phyloP scores from a whole-genome alignment of 2,329 filamentous ascomycete species.

The Cytospora mali region DNA sequence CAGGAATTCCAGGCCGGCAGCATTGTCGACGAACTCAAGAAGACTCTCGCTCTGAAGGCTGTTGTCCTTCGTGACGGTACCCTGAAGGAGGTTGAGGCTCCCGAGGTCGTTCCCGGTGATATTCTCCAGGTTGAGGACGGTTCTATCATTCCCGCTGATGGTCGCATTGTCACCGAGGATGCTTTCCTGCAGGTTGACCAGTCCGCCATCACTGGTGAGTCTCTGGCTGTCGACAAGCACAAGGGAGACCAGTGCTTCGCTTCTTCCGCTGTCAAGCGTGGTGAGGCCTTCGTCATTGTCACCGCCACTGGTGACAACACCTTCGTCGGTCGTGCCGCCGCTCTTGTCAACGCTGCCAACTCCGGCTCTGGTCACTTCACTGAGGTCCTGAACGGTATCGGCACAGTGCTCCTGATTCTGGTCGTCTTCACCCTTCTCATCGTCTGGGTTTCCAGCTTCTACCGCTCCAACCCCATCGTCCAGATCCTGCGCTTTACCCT shows the following conservation, averaged over 20 bases:
- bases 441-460: constrained; percentile 87
- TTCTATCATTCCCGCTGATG: constrained; percentile 88
- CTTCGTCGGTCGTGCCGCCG: constrained; percentile 86
- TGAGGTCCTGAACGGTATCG: constrained; percentile 85
- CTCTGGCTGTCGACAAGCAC: constrained; percentile 87
- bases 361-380: constrained; percentile 84
- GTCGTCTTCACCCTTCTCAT: constrained; percentile 80
- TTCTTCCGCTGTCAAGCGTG: constrained; percentile 88
- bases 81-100: constrained; percentile 77
- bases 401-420: constrained; percentile 76
- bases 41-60: constrained; percentile 85
- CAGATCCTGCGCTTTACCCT: constrained; percentile 81
- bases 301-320: constrained; percentile 87
- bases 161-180: constrained; percentile 79
- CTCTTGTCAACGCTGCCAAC: constrained; percentile 77
- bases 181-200: constrained; percentile 90
- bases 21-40: constrained; percentile 89
- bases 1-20: constrained; percentile 90
- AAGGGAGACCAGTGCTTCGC: constrained; percentile 79
- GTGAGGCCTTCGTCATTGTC: constrained; percentile 80
- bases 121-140: constrained; percentile 90
- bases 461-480: constrained; percentile 81
- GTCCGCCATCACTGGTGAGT: constrained; percentile 89
- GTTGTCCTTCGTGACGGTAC: constrained; percentile 81
- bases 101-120: constrained; percentile 85